Evolutionary conservation across 257 asterid species (phyloP).

Genomic region (Solanum microdontum): DNA sequence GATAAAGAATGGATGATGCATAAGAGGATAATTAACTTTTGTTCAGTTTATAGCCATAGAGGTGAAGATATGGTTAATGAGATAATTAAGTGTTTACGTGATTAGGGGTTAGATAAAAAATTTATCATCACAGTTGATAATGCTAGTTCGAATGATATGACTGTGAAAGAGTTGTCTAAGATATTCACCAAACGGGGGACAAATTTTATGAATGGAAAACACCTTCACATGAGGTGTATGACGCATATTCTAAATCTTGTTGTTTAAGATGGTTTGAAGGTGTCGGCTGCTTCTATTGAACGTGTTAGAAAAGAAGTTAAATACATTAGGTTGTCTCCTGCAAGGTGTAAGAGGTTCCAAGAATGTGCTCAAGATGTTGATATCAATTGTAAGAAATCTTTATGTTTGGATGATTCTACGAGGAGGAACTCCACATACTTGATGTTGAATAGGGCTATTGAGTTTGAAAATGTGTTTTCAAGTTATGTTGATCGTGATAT

Average conservation of each 20-base stretch:
- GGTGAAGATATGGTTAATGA: neutral
- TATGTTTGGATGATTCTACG: neutral
- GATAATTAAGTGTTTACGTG: too few relatives aligned
- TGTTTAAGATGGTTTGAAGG: neutral
- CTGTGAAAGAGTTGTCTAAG: neutral
- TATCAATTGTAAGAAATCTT: neutral
- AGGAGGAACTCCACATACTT: neutral
- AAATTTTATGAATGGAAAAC: too few relatives aligned
- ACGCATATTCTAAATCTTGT: neutral
- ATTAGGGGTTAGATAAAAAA: too few relatives aligned
- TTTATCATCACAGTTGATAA: neutral
- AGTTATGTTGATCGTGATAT: too few relatives aligned
- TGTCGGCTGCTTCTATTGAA: neutral
- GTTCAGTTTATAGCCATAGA: too few relatives aligned
- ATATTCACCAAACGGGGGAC: neutral
- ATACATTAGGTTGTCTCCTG: neutral
- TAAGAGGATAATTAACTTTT: neutral
- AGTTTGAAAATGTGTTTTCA: neutral
- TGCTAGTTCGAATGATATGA: neutral
- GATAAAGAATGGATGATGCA: neutral
- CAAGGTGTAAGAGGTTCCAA: neutral
- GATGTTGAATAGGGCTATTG: neutral
- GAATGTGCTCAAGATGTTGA: neutral
- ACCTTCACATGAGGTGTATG: neutral
- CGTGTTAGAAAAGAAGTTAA: neutral